Evolutionary conservation across 805 yeast genomes (phyloP), one percentile per base, ranked within the genome.

Genomic region (Ogataea trehalophila): DNA sequence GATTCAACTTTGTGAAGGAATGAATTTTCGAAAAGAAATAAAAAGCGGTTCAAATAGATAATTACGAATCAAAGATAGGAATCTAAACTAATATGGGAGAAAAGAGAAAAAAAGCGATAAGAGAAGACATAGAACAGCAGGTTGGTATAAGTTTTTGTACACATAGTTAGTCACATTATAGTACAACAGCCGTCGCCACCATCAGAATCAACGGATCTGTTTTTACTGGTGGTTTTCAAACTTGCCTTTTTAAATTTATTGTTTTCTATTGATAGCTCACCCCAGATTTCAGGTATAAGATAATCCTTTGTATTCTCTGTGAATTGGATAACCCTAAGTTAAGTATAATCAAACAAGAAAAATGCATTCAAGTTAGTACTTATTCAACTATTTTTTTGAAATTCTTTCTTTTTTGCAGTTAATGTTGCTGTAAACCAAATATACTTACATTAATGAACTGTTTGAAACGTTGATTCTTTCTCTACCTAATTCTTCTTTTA

Each of bases 401-500:
- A 9, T 3, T 5, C 13, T 13, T 17, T n/a, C n/a, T n/a, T n/a
- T n/a, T n/a, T n/a, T n/a, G n/a, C n/a, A 20, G 11, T 26, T 26
- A 13, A 9, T 26, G 31, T 26, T 16, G 37, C 7, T 22, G 5
- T 5, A 23, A 72, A 64, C 45, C 74, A 64, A 29, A n/a, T n/a
- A n/a, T 41, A 47, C 54, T 46, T 47, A 54, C 63, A 65, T 58
- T 35, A 75, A 65, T 7, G 82, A 76, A 7, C 85, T 85, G 56
- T 77, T 77, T 5, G 87, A 80, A 8, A 86, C 83, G 33, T 81
- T 79, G 2, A 82, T 79, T 50, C 90, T 68, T 13, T 83, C 82
- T 45, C 77, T 66, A 3, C 73, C 60, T 36, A 85, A 60, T 39
- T 79, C 75, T 29, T 73, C 73, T 53, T 73, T 75, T 35, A 85